Percentiles rank a stretch among this genome's conserved stretches.
Conservation (phyloP, 2,329 filamentous ascomycete species). For the Aspergillus quadrilineatus region DNA sequence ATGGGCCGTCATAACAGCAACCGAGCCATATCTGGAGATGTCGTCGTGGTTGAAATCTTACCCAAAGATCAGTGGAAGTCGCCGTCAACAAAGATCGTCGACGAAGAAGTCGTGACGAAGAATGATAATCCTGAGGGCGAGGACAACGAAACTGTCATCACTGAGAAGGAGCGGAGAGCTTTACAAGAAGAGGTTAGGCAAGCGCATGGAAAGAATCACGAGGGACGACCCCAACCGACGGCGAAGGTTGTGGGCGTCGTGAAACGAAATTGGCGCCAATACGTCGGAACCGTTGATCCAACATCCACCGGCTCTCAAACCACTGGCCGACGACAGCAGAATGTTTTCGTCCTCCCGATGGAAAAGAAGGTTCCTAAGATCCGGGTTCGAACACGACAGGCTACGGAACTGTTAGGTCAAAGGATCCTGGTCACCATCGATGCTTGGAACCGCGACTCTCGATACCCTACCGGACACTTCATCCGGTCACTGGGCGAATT, state of each 20-base stretch:
- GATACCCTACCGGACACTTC: constrained; percentile 91
- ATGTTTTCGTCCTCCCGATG: constrained; percentile 94
- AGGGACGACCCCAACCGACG: constrained; percentile 82
- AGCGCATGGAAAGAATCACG: constrained; percentile 71
- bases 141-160: constrained; percentile 71
- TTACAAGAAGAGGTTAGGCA: constrained; percentile 89
- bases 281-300: constrained; percentile 91
- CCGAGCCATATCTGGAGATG: constrained; percentile 83
- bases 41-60: constrained; percentile 89
- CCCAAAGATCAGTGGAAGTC: constrained; percentile 96
- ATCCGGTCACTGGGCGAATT: constrained; percentile 89
- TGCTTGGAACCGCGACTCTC: constrained; percentile 88
- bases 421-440: constrained; percentile 91
- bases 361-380: constrained; percentile 98
- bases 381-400: constrained; percentile 84
- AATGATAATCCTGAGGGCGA: constrained; percentile 92
- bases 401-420: constrained; percentile 83
- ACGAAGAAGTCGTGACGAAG: constrained; percentile 86
- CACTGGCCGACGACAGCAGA: constrained; percentile 80
- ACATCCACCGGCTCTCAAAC: constrained; percentile 73
- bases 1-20: constrained; percentile 96
- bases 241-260: constrained; percentile 88
- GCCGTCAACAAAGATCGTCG: constrained; percentile 91
- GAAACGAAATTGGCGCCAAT: constrained; percentile 97
- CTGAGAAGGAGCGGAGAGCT: constrained; percentile 79